Conservation (phyloP, 805 yeast genomes). For the Sungouiella thailandica region DNA sequence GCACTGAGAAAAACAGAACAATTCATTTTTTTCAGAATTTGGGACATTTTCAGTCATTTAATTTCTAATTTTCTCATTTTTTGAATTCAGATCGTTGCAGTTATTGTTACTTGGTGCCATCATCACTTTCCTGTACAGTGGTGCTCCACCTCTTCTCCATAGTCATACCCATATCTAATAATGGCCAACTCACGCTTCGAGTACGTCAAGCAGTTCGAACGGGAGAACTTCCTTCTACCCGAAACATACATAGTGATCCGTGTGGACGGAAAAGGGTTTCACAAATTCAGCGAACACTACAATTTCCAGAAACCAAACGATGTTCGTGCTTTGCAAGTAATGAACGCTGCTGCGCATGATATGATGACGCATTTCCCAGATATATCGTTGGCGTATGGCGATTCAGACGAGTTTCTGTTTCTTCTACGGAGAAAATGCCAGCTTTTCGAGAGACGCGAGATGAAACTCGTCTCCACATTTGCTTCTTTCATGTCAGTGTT, state of each 20-base stretch:
- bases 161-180: too few relatives aligned
- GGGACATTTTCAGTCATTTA: too few relatives aligned
- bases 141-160: too few relatives aligned
- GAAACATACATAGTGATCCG: conserved; percentile 79
- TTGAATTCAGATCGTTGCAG: too few relatives aligned
- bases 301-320: conserved; percentile 88
- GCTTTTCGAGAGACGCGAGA: conserved; percentile 77
- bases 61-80: too few relatives aligned
- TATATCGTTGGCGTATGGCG: conserved; percentile 81
- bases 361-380: conserved; percentile 67
- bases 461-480: conserved; percentile 75
- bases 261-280: conserved; percentile 93
- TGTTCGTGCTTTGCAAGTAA: conserved; percentile 62
- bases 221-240: conserved; percentile 66
- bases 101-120: too few relatives aligned
- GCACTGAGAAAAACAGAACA: background rate
- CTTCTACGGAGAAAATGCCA: conserved; percentile 58
- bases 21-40: background rate
- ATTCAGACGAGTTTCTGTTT: conserved; percentile 91
- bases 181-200: conserved; percentile 89
- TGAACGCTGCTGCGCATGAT: conserved; percentile 74
- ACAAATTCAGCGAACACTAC: conserved; percentile 71
- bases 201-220: conserved; percentile 79
- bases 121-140: too few relatives aligned
- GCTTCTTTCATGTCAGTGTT: conserved; percentile 77